These are phyloP conservation scores for Penicillium samsonianum DNA, from an alignment of 495 filamentous ascomycete species.

Conservation along the genomic window DNA sequence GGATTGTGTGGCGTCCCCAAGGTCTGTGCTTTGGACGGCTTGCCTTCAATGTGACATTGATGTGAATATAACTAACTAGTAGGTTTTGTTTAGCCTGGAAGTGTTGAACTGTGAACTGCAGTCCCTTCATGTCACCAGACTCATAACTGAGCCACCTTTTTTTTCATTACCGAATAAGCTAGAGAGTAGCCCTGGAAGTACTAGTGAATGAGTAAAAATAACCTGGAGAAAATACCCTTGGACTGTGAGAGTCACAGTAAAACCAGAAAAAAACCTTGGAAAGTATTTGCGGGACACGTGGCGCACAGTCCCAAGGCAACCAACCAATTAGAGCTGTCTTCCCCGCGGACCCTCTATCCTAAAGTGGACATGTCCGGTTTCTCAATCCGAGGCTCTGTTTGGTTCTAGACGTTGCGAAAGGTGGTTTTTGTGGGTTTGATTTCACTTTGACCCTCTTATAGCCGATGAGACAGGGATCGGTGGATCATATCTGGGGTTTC, in stretches of 20 bases:
- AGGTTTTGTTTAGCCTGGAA: neutral
- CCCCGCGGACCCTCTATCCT: slow-evolving; percentile 6
- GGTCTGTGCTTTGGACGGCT: slow-evolving; percentile 11
- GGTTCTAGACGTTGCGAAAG: slow-evolving; percentile 3
- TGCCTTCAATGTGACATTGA: slow-evolving; percentile 13
- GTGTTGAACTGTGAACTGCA: neutral
- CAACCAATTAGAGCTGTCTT: neutral
- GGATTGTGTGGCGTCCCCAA: slow-evolving; percentile 7
- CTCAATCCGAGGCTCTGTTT: slow-evolving; percentile 23
- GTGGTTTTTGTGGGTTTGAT: neutral
- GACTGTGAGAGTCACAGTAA: too few relatives aligned
- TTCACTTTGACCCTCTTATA: neutral
- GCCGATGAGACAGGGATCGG: neutral
- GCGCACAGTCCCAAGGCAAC: neutral
- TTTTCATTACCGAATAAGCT: neutral
- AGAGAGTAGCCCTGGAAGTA: too few relatives aligned
- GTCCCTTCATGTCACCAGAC: neutral
- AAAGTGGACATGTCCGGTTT: slow-evolving; percentile 17
- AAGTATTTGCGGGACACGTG: slow-evolving; percentile 7
- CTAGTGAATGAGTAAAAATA: neutral
- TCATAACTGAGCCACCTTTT: neutral
- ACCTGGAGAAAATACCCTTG: neutral
- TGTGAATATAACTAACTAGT: neutral
- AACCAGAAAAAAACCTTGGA: slow-evolving; percentile 1
- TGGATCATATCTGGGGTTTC: neutral